These are phyloP conservation scores for Fusarium metavorans DNA, from an alignment of 2,329 filamentous ascomycete genomes.

Conservation along the genomic window DNA sequence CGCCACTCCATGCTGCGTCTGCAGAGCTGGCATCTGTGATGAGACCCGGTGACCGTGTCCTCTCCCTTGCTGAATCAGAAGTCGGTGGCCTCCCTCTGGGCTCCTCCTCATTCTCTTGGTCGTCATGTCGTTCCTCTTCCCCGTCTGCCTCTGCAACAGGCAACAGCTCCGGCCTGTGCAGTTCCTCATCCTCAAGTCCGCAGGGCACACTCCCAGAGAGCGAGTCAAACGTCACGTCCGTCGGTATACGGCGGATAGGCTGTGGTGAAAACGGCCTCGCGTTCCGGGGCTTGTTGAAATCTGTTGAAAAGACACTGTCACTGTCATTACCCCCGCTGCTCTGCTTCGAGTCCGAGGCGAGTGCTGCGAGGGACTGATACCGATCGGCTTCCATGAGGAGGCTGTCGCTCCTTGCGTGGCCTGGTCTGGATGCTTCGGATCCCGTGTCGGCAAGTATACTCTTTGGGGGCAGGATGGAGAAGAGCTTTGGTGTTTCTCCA, in stretches of 20 bases:
- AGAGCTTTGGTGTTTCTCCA: constrained; percentile 62
- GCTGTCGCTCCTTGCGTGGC: constrained; percentile 65
- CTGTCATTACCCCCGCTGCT: constrained; percentile 53
- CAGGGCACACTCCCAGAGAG: constrained; percentile 43
- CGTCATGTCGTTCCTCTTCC: constrained; percentile 26
- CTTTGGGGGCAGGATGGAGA: constrained; percentile 73
- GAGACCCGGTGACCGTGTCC: constrained; percentile 42
- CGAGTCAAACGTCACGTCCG: constrained; percentile 56
- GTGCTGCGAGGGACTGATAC: constrained; percentile 69
- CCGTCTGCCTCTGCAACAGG: constrained; percentile 39
- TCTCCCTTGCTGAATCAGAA: constrained; percentile 26
- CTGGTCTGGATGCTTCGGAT: constrained; percentile 52
- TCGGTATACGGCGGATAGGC: constrained; percentile 57
- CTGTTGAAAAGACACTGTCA: constrained; percentile 65
- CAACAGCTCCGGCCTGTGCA: constrained; percentile 34
- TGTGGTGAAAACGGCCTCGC: constrained; percentile 72
- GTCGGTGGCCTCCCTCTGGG: constrained; percentile 29
- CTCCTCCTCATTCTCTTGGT: constrained; percentile 27
- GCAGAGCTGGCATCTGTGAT: constrained; percentile 47
- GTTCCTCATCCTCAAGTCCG: constrained; percentile 36
- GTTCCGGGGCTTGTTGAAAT: constrained; percentile 65
- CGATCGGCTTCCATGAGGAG: constrained; percentile 64
- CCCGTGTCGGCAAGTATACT: constrained; percentile 69
- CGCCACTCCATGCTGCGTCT: constrained; percentile 39
- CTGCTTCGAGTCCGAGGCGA: constrained; percentile 49